Conservation (phyloP, 2,329 filamentous ascomycete species). For the Fusarium nygamai region DNA sequence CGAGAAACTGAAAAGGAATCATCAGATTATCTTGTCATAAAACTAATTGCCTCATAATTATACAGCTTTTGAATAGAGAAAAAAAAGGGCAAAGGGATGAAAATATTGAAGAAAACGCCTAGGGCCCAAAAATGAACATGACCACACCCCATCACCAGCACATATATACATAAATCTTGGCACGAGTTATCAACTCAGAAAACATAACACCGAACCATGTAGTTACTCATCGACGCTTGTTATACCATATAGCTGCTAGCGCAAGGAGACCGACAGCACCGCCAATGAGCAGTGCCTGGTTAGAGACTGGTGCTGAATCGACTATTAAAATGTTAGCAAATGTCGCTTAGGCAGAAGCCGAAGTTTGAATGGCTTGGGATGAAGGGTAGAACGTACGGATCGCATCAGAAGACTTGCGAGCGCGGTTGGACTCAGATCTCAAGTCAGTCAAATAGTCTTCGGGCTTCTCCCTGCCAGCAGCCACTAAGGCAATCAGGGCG, state of each 20-base stretch:
- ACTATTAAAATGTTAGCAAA: conserved; percentile 41
- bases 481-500: conserved; percentile 91
- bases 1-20: neutral
- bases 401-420: conserved; percentile 46
- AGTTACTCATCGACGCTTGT: conserved; percentile 41
- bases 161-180: conserved; percentile 27
- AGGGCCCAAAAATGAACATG: conserved; percentile 16
- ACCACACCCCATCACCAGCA: conserved; percentile 24
- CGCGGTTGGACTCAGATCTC: conserved; percentile 50
- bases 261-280: conserved; percentile 51
- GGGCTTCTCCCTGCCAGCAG: conserved; percentile 71
- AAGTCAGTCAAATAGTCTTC: conserved; percentile 56
- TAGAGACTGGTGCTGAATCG: conserved; percentile 46
- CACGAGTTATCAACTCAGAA: conserved; percentile 10
- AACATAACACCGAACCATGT: neutral
- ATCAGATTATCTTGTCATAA: conserved; percentile 15
- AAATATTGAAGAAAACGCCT: conserved; percentile 22
- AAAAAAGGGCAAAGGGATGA: neutral
- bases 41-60: conserved; percentile 11
- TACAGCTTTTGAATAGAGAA: conserved; percentile 26
- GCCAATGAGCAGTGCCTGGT: conserved; percentile 47
- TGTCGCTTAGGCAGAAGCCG: neutral
- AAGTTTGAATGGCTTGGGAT: conserved; percentile 2
- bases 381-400: conserved; percentile 43
- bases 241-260: conserved; percentile 52